Conservation (phyloP, 23 red algal species). For the Pyropia yezoensis region DNA sequence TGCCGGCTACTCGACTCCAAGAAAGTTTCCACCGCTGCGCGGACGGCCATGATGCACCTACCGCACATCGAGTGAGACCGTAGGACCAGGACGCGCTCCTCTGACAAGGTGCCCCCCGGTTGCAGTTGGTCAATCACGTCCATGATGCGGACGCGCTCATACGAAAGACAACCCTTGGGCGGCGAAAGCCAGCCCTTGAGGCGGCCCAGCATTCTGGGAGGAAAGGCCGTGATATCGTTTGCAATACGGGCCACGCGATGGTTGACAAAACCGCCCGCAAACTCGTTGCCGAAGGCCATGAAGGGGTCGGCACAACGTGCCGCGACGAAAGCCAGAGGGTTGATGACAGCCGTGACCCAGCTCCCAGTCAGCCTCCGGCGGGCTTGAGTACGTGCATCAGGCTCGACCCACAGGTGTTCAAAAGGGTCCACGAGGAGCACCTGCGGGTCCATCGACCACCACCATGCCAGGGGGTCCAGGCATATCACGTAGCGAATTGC, state of each 20-base stretch:
- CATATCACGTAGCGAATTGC: too few relatives aligned
- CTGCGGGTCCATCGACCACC: constrained; percentile 2
- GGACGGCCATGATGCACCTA: constrained; percentile 1
- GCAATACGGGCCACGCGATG: too few relatives aligned
- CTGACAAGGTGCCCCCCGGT: constrained; percentile 20
- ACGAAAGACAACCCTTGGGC: too few relatives aligned
- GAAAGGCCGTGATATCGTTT: too few relatives aligned
- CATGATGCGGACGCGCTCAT: too few relatives aligned
- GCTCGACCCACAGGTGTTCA: too few relatives aligned
- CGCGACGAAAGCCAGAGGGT: too few relatives aligned
- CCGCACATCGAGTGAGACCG: constrained; percentile 2
- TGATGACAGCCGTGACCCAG: constrained; percentile 4
- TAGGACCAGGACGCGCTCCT: constrained; percentile 5
- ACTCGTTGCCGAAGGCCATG: too few relatives aligned
- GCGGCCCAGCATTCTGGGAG: too few relatives aligned
- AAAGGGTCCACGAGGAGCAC: background rate
- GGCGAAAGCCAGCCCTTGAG: too few relatives aligned
- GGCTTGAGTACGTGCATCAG: constrained; percentile 3
- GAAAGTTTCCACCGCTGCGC: constrained; percentile 25
- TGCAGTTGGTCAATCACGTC: constrained; percentile 21
- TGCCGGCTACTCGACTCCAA: constrained; percentile 10
- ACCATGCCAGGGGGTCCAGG: constrained; percentile 5
- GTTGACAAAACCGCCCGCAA: too few relatives aligned
- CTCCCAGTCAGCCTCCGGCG: background rate
- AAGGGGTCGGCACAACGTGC: too few relatives aligned